Percentiles rank a stretch among this genome's conserved stretches.
Conservation (phyloP, 2,329 filamentous ascomycete genomes). For the Purpureocillium lavendulum region DNA sequence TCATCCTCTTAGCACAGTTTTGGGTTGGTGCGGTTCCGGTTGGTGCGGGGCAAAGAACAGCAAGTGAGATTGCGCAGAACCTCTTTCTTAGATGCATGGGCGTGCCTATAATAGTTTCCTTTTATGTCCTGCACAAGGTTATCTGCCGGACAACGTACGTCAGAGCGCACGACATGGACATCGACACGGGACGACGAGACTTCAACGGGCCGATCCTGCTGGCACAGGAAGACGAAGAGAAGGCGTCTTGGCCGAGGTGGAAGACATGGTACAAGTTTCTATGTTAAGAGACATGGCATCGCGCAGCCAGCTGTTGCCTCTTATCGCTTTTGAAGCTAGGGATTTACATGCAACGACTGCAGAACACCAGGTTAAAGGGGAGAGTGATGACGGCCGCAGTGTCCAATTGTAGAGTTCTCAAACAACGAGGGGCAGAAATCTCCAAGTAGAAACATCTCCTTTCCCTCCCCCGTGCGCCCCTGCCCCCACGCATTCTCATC, state of each 20-base stretch:
- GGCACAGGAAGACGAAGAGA: constrained; percentile 72
- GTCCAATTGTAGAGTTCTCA: too few species aligned
- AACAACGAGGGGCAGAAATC: too few species aligned
- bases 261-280: constrained; percentile 68
- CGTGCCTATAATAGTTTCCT: constrained; percentile 57
- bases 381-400: too few species aligned
- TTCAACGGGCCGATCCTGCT: constrained; percentile 73
- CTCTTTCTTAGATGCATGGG: constrained; percentile 72
- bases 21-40: constrained; percentile 80
- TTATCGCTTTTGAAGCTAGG: too few species aligned
- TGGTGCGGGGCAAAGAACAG: constrained; percentile 37
- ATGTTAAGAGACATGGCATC: constrained; percentile 53
- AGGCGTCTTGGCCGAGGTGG: constrained; percentile 63
- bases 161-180: constrained; percentile 69
- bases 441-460: too few species aligned
- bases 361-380: too few species aligned
- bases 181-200: constrained; percentile 77
- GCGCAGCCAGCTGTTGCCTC: too few species aligned
- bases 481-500: too few species aligned
- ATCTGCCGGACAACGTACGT: constrained; percentile 63
- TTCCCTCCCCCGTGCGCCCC: too few species aligned
- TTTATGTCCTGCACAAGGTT: constrained; percentile 70
- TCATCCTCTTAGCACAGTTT: constrained; percentile 77
- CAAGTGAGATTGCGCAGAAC: constrained; percentile 41
- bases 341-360: too few species aligned